A percentile compares a stretch with the other conserved stretches of the same genome.
Conservation (phyloP, 2,329 filamentous ascomycete genomes). For the Claviceps africana region DNA sequence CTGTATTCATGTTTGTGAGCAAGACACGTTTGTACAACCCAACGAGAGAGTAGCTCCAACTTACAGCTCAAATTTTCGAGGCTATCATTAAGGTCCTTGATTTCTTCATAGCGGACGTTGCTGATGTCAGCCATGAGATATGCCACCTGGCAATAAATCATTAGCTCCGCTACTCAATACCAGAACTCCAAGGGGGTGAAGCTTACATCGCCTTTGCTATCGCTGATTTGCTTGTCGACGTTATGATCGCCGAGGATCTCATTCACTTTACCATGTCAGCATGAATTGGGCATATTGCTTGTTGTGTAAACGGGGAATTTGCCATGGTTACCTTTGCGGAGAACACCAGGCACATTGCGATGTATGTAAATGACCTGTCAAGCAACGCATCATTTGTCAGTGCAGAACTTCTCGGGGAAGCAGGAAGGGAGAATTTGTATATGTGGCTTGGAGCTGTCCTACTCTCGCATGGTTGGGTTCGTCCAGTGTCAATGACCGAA, state of each 20-base stretch:
- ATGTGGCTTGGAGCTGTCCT: conserved; percentile 9
- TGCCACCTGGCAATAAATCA: conserved; percentile 42
- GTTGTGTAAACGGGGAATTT: background rate
- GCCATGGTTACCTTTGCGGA: conserved; percentile 52
- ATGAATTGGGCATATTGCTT: background rate
- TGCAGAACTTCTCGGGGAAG: background rate
- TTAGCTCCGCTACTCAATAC: background rate
- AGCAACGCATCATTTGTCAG: conserved; percentile 6
- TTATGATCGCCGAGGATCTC: conserved; percentile 90
- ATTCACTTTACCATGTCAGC: conserved; percentile 50
- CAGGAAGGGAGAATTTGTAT: background rate
- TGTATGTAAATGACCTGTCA: conserved; percentile 79
- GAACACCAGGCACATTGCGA: conserved; percentile 87
- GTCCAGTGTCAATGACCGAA: conserved; percentile 80
- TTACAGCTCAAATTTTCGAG: conserved; percentile 70
- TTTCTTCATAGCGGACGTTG: conserved; percentile 63
- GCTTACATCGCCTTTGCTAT: conserved; percentile 75
- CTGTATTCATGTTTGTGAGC: conserved; percentile 7
- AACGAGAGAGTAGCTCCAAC: conserved; percentile 15
- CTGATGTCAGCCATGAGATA: conserved; percentile 98
- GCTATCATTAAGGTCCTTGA: conserved; percentile 72
- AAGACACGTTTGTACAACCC: background rate
- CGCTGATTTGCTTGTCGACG: conserved; percentile 96
- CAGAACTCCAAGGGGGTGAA: background rate
- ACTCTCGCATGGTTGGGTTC: conserved; percentile 79